Conservation (phyloP, 2,329 filamentous ascomycete species). For the Fusarium sp. region DNA sequence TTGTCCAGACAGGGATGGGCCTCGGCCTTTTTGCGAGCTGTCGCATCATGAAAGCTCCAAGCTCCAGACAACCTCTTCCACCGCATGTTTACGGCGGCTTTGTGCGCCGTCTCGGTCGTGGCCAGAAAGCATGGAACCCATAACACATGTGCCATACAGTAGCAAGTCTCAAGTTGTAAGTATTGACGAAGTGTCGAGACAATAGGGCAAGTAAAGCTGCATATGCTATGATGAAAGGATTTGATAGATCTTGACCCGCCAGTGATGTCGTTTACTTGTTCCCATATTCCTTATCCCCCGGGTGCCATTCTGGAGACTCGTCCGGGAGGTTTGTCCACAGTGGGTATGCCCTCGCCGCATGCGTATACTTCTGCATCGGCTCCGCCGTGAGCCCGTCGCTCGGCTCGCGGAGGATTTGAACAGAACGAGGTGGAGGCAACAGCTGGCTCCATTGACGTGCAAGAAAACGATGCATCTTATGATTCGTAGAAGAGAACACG, state of each 20-base stretch:
- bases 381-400: slow-evolving; percentile 29
- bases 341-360: slow-evolving; percentile 28
- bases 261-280: too few relatives aligned
- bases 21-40: slow-evolving; percentile 15
- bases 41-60: slow-evolving; percentile 6
- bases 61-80: slow-evolving; percentile 17
- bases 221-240: too few relatives aligned
- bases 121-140: too few relatives aligned
- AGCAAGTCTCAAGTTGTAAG: too few relatives aligned
- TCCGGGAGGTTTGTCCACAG: slow-evolving; percentile 33
- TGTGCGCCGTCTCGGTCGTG: too few relatives aligned
- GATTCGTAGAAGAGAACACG: slow-evolving; percentile 24
- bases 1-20: slow-evolving; percentile 9
- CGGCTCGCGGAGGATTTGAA: slow-evolving; percentile 19
- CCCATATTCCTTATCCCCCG: too few relatives aligned
- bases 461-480: slow-evolving; percentile 12
- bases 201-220: too few relatives aligned
- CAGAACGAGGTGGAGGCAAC: slow-evolving; percentile 22
- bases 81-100: slow-evolving; percentile 28
- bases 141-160: too few relatives aligned
- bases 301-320: slow-evolving; percentile 8
- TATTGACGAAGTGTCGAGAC: background rate
- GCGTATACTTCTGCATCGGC: slow-evolving; percentile 17
- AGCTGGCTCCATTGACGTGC: background rate
- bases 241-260: too few relatives aligned